phyloP scores from a whole-genome alignment of 768 basidiomycete genomes.

The Serendipita sp. region DNA sequence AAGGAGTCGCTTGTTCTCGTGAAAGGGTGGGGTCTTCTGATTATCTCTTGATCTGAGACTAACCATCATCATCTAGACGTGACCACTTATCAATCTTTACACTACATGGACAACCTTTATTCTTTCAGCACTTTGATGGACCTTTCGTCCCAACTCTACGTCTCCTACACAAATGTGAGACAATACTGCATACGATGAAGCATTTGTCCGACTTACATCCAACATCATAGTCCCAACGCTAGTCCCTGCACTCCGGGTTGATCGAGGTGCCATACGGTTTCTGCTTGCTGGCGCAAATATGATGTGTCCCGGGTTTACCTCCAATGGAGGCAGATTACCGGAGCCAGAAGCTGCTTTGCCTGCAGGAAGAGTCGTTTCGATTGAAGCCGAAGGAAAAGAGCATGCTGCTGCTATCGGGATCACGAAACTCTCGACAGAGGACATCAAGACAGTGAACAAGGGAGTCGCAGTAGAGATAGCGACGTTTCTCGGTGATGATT shows the following conservation, averaged over 20 bases:
- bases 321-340: conserved; percentile 76
- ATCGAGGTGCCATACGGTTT: conserved; percentile 96
- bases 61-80: conserved; percentile 41
- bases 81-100: conserved; percentile 92
- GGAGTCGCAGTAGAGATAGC: conserved; percentile 76
- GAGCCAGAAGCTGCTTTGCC: conserved; percentile 49
- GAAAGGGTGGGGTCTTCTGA: conserved; percentile 57
- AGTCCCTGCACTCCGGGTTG: conserved; percentile 74
- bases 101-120: conserved; percentile 68
- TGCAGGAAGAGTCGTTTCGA: conserved; percentile 65
- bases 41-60: conserved; percentile 13
- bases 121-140: conserved; percentile 95
- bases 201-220: neutral
- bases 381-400: conserved; percentile 92
- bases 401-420: conserved; percentile 77
- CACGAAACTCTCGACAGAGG: conserved; percentile 67
- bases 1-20: conserved; percentile 86
- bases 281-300: conserved; percentile 84
- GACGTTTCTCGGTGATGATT: conserved; percentile 75
- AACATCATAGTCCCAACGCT: conserved; percentile 62
- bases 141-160: conserved; percentile 80
- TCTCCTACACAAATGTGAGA: conserved; percentile 80
- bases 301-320: conserved; percentile 96
- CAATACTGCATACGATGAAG: neutral
- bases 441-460: conserved; percentile 81